A percentile compares a stretch with the other conserved stretches of the same genome.
Evolutionary conservation across 2,329 filamentous ascomycete genomes (phyloP).

Genomic region (Claviceps pazoutovae): DNA sequence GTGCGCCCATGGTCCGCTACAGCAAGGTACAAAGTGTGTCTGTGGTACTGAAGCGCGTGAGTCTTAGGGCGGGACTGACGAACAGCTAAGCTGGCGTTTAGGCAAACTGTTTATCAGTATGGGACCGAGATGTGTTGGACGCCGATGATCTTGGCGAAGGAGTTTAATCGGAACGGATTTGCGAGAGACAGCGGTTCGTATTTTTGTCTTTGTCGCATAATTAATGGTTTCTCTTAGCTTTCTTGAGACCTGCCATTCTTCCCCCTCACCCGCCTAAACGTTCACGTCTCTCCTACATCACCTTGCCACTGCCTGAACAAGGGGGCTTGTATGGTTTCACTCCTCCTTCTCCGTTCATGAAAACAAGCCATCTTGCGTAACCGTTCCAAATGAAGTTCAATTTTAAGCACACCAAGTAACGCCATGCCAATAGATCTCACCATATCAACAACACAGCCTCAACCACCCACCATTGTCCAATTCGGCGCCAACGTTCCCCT

Average conservation of each 20-base stretch:
- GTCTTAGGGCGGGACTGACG: background rate
- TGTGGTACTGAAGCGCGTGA: too few relatives aligned
- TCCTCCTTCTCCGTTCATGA: too few relatives aligned
- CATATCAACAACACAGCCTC: constrained; percentile 34
- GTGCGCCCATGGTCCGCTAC: constrained; percentile 56
- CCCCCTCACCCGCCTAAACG: too few relatives aligned
- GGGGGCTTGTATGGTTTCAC: too few relatives aligned
- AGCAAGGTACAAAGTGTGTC: constrained; percentile 30
- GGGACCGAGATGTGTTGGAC: constrained; percentile 56
- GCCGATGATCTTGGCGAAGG: constrained; percentile 57
- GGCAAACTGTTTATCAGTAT: constrained; percentile 51
- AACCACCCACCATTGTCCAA: constrained; percentile 50
- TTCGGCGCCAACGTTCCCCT: constrained; percentile 49
- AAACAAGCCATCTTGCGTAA: too few relatives aligned
- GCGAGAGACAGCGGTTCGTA: constrained; percentile 44
- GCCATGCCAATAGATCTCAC: constrained; percentile 37
- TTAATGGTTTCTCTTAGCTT: too few relatives aligned
- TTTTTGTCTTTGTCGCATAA: background rate
- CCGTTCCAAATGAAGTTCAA: too few relatives aligned
- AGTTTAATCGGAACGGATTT: constrained; percentile 47
- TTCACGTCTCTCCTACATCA: too few relatives aligned
- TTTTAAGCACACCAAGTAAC: too few relatives aligned
- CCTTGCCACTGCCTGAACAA: too few relatives aligned
- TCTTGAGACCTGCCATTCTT: too few relatives aligned
- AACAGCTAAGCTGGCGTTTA: constrained; percentile 45